phyloP scores from a whole-genome alignment of 805 yeast species.

The Yarrowia keelungensis region DNA sequence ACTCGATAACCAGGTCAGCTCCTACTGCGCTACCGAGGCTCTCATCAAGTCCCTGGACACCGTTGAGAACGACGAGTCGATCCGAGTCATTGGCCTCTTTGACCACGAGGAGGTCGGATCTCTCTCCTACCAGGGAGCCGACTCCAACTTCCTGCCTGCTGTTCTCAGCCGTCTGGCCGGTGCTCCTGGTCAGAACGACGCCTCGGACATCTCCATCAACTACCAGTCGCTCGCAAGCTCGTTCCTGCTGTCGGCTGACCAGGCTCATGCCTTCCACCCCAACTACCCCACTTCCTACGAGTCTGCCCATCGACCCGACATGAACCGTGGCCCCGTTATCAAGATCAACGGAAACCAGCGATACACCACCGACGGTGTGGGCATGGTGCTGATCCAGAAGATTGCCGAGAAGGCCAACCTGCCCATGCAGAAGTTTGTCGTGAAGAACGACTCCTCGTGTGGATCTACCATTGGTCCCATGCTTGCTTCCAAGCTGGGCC shows the following conservation, averaged over 20 bases:
- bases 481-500: slow-evolving; percentile 83
- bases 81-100: slow-evolving; percentile 79
- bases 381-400: slow-evolving; percentile 76
- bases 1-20: slow-evolving; percentile 87
- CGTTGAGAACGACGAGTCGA: slow-evolving; percentile 60
- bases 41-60: slow-evolving; percentile 59
- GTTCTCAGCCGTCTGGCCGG: slow-evolving; percentile 70
- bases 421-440: slow-evolving; percentile 94
- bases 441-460: slow-evolving; percentile 89
- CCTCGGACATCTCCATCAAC: slow-evolving; percentile 45
- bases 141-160: slow-evolving; percentile 86
- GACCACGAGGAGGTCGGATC: slow-evolving; percentile 98
- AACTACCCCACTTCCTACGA: slow-evolving; percentile 83
- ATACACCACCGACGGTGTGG: slow-evolving; percentile 92
- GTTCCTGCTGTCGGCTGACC: slow-evolving; percentile 89
- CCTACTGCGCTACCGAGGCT: slow-evolving; percentile 79
- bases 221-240: slow-evolving; percentile 59
- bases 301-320: slow-evolving; percentile 73
- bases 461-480: slow-evolving; percentile 98
- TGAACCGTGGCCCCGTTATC: slow-evolving; percentile 91
- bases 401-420: slow-evolving; percentile 70
- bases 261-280: slow-evolving; percentile 98
- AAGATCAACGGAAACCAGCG: slow-evolving; percentile 95
- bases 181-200: slow-evolving; percentile 31
- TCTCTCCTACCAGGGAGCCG: slow-evolving; percentile 94